A percentile compares a stretch with the other conserved stretches of the same genome.
Conservation (phyloP, 1,139 yeast genomes). For the Saccharomyces hybrid region DNA sequence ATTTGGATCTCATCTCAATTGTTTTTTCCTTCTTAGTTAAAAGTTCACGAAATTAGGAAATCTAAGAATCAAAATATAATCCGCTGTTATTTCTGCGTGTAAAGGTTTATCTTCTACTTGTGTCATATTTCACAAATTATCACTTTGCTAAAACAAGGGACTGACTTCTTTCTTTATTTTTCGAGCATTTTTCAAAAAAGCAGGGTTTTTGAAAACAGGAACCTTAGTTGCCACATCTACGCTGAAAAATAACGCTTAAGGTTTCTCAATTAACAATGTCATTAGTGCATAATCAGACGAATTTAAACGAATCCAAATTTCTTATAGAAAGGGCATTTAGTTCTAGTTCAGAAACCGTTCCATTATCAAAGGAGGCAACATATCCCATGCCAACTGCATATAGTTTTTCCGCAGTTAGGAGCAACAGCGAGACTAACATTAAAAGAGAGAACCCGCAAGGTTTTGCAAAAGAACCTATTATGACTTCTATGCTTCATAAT, state of each 20-base stretch:
- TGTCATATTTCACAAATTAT: neutral
- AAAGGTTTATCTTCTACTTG: neutral
- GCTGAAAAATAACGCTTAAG: neutral
- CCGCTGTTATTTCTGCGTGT: neutral
- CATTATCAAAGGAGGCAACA: neutral
- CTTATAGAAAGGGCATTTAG: constrained; percentile 4
- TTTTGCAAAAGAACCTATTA: neutral
- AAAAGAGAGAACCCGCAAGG: neutral
- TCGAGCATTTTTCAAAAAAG: neutral
- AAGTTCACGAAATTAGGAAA: neutral
- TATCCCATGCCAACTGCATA: neutral
- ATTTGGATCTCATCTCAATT: neutral
- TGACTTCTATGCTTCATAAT: constrained; percentile 18
- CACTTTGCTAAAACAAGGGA: neutral
- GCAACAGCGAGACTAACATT: neutral
- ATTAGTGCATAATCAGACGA: constrained; percentile 1
- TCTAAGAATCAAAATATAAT: neutral
- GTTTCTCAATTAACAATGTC: constrained; percentile 2
- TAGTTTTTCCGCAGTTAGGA: neutral
- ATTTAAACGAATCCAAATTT: constrained; percentile 1
- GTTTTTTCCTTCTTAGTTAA: neutral
- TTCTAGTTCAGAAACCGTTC: constrained; percentile 5
- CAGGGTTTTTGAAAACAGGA: neutral
- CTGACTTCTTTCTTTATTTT: neutral
- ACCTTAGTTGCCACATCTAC: neutral